A percentile compares a stretch with the other conserved stretches of the same genome.
These are phyloP conservation scores for Maudiozyma serrabonitensis DNA, from an alignment of 805 yeast genomes.

Conservation along the genomic window DNA sequence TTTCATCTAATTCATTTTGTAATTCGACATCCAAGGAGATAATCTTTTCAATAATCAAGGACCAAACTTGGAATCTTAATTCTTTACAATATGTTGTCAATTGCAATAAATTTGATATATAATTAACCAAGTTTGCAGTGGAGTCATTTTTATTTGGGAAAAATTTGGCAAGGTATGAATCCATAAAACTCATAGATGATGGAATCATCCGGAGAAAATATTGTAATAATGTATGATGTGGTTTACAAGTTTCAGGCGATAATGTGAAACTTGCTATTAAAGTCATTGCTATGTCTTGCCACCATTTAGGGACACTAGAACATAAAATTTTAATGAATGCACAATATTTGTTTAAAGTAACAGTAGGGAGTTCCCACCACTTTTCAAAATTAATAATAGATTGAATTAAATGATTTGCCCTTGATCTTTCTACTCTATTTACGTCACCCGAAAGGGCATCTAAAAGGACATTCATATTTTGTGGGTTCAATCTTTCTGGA, in stretches of 20 bases:
- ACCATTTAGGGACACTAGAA: slow-evolving; percentile 82
- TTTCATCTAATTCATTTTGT: slow-evolving; percentile 78
- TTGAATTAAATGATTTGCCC: slow-evolving; percentile 44
- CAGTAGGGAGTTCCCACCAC: slow-evolving; percentile 46
- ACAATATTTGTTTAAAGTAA: slow-evolving; percentile 46
- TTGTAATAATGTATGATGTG: slow-evolving; percentile 58
- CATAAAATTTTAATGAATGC: slow-evolving; percentile 70
- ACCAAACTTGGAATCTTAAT: slow-evolving; percentile 67
- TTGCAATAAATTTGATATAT: slow-evolving; percentile 52
- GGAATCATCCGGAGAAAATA: slow-evolving; percentile 69
- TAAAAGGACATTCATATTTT: slow-evolving; percentile 47
- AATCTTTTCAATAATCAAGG: slow-evolving; percentile 63
- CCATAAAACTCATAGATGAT: slow-evolving; percentile 61
- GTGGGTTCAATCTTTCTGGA: slow-evolving; percentile 43
- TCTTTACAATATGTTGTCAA: slow-evolving; percentile 67
- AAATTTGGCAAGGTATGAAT: slow-evolving; percentile 42
- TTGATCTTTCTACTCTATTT: slow-evolving; percentile 48
- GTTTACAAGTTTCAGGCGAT: slow-evolving; percentile 23
- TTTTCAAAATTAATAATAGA: slow-evolving; percentile 49
- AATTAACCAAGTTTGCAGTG: slow-evolving; percentile 45
- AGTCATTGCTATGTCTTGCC: slow-evolving; percentile 67
- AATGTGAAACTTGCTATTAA: slow-evolving; percentile 53
- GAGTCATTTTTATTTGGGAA: slow-evolving; percentile 77
- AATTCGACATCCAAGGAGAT: slow-evolving; percentile 87
- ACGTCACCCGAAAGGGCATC: slow-evolving; percentile 53